These are phyloP conservation scores for Fraxinus anomala DNA, from an alignment of 257 asterid genomes.

Conservation along the genomic window DNA sequence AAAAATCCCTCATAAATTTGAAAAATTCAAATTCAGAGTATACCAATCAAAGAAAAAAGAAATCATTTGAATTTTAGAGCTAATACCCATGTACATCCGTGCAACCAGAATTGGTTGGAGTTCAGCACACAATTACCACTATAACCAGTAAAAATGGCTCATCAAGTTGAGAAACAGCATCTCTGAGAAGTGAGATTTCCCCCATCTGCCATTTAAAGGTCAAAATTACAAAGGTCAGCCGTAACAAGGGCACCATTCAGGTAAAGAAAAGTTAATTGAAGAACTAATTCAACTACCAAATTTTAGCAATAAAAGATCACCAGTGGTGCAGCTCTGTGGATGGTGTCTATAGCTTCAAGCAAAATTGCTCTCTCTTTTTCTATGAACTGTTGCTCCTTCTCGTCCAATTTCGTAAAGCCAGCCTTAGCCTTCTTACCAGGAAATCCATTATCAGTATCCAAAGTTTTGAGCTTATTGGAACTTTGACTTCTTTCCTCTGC, in stretches of 20 bases:
- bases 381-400: conserved; percentile 62
- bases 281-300: conserved; percentile 55
- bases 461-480: conserved; percentile 26
- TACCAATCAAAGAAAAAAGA: conserved; percentile 46
- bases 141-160: conserved; percentile 97
- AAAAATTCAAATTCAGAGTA: conserved; percentile 33
- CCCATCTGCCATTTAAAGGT: conserved; percentile 80
- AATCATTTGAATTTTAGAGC: conserved; percentile 80
- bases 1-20: conserved; percentile 20
- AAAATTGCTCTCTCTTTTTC: conserved; percentile 64
- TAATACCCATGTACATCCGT: conserved; percentile 92
- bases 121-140: conserved; percentile 99
- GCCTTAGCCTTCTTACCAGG: conserved; percentile 54
- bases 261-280: conserved; percentile 24
- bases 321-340: conserved; percentile 85
- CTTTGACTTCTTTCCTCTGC: conserved; percentile 41
- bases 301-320: conserved; percentile 73
- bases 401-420: conserved; percentile 60
- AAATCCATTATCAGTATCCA: conserved; percentile 56
- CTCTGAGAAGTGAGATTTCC: conserved; percentile 94
- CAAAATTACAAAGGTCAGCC: conserved; percentile 37
- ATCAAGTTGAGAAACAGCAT: conserved; percentile 97
- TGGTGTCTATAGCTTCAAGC: conserved; percentile 64
- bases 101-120: conserved; percentile 99
- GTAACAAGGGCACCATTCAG: conserved; percentile 28